A percentile compares a stretch with the other conserved stretches of the same genome.
phyloP scores from a whole-genome alignment of 2,329 filamentous ascomycete species.

The Lachnellula arida region DNA sequence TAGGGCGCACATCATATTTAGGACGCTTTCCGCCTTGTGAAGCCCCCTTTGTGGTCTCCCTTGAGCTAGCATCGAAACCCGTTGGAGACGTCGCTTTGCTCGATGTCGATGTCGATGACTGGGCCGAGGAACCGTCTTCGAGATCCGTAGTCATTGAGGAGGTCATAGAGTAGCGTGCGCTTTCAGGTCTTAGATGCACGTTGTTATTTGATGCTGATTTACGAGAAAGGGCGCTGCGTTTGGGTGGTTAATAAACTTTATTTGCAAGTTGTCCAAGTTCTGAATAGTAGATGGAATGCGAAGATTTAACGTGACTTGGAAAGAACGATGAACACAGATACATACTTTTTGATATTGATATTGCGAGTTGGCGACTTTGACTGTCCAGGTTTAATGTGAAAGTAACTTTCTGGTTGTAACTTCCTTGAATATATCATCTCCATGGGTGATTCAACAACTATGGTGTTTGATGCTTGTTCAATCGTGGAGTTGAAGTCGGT shows the following conservation, averaged over 20 bases:
- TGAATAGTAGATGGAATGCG: neutral
- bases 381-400: conserved; percentile 16
- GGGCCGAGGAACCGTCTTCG: conserved; percentile 43
- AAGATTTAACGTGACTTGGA: conserved; percentile 10
- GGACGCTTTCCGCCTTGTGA: conserved; percentile 29
- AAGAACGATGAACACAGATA: conserved; percentile 17
- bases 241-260: conserved; percentile 20
- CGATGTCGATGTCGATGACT: conserved; percentile 49
- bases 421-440: conserved; percentile 16
- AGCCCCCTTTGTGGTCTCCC: conserved; percentile 22
- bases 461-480: conserved; percentile 23
- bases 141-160: conserved; percentile 53
- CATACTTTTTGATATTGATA: conserved; percentile 24
- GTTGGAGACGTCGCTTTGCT: conserved; percentile 62
- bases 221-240: conserved; percentile 18
- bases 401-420: conserved; percentile 13
- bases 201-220: conserved; percentile 24
- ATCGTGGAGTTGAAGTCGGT: conserved; percentile 21
- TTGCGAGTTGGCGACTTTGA: conserved; percentile 16
- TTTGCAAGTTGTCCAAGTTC: neutral
- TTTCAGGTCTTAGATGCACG: conserved; percentile 30
- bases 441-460: conserved; percentile 24
- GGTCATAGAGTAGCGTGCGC: conserved; percentile 40
- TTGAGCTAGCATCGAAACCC: conserved; percentile 40
- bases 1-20: conserved; percentile 61